Evolutionary conservation across 306 rosid genomes (phyloP).

Genomic region (Alnus rubra): DNA sequence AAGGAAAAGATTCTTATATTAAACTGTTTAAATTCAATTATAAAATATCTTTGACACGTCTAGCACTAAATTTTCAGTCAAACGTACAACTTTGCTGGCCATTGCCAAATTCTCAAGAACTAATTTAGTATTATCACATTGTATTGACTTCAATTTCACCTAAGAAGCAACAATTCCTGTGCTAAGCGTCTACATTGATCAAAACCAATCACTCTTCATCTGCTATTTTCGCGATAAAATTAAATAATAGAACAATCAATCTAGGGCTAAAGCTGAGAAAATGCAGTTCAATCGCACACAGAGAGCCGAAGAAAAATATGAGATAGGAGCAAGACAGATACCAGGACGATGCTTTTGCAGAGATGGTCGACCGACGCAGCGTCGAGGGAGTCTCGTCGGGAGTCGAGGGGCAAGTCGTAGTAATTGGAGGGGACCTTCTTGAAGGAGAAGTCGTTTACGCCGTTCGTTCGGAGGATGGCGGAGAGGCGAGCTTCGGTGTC

Average conservation of each 20-base stretch:
- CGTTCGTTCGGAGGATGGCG: constrained; percentile 51
- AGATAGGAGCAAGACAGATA: not conserved
- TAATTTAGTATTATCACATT: not conserved
- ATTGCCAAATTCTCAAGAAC: constrained; percentile 1
- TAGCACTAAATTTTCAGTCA: not conserved
- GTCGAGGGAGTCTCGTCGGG: constrained; percentile 62
- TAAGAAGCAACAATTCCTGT: not conserved
- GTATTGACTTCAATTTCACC: not conserved
- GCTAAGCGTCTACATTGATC: too few species aligned
- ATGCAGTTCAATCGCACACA: not conserved
- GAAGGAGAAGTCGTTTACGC: constrained; percentile 67
- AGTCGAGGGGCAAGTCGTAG: constrained; percentile 84
- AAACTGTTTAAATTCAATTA: too few species aligned
- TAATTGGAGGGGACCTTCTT: constrained; percentile 67
- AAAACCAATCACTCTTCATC: not conserved
- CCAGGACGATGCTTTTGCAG: constrained; percentile 95
- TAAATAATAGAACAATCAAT: not conserved
- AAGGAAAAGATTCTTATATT: too few species aligned
- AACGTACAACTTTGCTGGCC: not conserved
- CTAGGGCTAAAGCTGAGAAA: not conserved
- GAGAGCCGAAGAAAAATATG: not conserved
- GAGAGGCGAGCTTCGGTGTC: constrained; percentile 73
- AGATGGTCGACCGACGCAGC: constrained; percentile 81
- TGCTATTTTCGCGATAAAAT: not conserved
- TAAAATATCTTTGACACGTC: too few species aligned